phyloP scores from a whole-genome alignment of 106 monocot species.

The Ottelia alismoides region DNA sequence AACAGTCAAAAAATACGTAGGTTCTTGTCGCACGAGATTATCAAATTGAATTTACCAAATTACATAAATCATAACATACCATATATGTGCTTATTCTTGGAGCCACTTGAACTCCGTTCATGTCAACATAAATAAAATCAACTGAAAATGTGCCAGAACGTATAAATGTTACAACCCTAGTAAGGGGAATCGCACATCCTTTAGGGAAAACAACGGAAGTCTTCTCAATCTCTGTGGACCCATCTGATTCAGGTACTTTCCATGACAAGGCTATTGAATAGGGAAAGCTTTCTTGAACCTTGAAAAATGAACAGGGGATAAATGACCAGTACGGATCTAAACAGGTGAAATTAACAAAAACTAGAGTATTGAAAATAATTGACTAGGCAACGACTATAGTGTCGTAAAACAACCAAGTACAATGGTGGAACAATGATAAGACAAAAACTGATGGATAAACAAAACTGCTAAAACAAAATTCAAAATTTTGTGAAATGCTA shows the following conservation, averaged over 20 bases:
- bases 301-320: too few relatives aligned
- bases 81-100: conserved; percentile 75
- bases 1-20: conserved; percentile 6
- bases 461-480: too few relatives aligned
- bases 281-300: conserved; percentile 92
- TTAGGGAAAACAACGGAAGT: conserved; percentile 57
- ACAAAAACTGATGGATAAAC: too few relatives aligned
- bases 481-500: too few relatives aligned
- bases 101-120: conserved; percentile 17
- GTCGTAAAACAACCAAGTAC: too few relatives aligned
- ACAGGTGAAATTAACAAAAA: too few relatives aligned
- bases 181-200: conserved; percentile 50
- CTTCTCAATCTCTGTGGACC: conserved; percentile 33
- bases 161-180: conserved; percentile 43
- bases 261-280: conserved; percentile 75
- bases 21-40: not conserved
- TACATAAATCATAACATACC: conserved; percentile 14
- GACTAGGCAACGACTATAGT: too few relatives aligned
- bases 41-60: not conserved
- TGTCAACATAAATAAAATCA: conserved; percentile 45
- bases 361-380: too few relatives aligned
- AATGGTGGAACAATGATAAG: too few relatives aligned
- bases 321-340: too few relatives aligned
- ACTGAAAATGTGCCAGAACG: conserved; percentile 47
- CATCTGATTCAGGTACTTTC: conserved; percentile 44